These are phyloP conservation scores for Colletotrichum liriopes DNA, from an alignment of 2,329 filamentous ascomycete species.

Conservation along the genomic window DNA sequence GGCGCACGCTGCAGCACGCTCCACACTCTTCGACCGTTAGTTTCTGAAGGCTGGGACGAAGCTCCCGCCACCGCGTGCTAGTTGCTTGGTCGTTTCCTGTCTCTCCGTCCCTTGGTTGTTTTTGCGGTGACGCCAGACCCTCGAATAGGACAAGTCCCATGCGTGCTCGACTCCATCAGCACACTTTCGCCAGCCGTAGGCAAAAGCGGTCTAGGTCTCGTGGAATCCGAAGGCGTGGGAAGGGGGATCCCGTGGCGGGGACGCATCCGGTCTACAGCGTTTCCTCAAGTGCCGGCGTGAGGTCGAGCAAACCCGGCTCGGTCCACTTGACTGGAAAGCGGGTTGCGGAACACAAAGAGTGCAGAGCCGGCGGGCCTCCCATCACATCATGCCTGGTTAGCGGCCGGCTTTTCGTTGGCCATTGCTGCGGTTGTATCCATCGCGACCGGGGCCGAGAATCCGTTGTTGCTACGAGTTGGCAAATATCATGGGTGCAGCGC, in stretches of 20 bases:
- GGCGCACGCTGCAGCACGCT: slow-evolving; percentile 26
- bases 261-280: slow-evolving; percentile 26
- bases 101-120: background rate
- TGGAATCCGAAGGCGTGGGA: slow-evolving; percentile 25
- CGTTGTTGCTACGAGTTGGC: background rate
- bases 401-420: slow-evolving; percentile 1
- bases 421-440: slow-evolving; percentile 2
- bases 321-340: slow-evolving; percentile 4
- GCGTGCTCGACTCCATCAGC: background rate
- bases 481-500: background rate
- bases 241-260: slow-evolving; percentile 21
- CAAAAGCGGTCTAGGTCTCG: slow-evolving; percentile 25
- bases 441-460: background rate
- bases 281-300: slow-evolving; percentile 30
- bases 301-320: background rate
- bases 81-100: background rate
- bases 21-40: background rate
- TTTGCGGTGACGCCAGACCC: background rate
- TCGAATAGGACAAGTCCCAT: background rate
- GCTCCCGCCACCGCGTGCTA: background rate
- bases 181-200: background rate
- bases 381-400: background rate
- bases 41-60: background rate
- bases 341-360: background rate
- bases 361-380: slow-evolving; percentile 1